Evolutionary conservation across 805 yeast genomes (phyloP).

Genomic region (Candida sakaeoensis): DNA sequence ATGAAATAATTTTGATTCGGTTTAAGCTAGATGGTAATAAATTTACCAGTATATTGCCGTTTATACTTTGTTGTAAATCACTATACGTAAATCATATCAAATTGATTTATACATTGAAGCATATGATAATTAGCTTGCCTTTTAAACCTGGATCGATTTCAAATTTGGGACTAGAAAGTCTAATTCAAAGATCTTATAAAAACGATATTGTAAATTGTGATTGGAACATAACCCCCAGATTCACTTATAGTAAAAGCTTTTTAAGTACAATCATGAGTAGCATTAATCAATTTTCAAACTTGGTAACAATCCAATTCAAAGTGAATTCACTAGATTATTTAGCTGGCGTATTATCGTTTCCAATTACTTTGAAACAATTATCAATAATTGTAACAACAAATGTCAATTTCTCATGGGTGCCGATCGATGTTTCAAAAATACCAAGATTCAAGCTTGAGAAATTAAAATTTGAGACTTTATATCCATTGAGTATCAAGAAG

Average conservation of each 20-base stretch:
- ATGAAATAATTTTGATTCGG: neutral
- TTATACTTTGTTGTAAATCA: conserved; percentile 3
- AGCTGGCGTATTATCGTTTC: neutral
- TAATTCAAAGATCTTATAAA: neutral
- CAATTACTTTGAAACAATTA: neutral
- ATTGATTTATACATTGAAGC: conserved; percentile 2
- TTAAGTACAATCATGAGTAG: neutral
- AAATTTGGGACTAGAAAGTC: neutral
- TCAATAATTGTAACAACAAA: neutral
- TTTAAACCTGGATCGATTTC: neutral
- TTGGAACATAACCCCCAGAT: conserved; percentile 1
- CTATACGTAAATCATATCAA: neutral
- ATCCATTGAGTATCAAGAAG: conserved; percentile 3
- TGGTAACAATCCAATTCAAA: neutral
- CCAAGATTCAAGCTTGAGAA: neutral
- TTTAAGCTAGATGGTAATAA: neutral
- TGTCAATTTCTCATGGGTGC: neutral
- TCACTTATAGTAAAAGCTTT: neutral
- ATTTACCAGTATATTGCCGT: neutral
- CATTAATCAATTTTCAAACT: neutral
- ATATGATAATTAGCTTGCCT: neutral
- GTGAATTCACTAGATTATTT: conserved; percentile 2
- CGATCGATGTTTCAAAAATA: neutral
- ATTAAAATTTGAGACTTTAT: neutral
- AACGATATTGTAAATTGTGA: neutral